These are phyloP conservation scores for Claviceps cyperi DNA, from an alignment of 2,329 filamentous ascomycete species.

Conservation along the genomic window DNA sequence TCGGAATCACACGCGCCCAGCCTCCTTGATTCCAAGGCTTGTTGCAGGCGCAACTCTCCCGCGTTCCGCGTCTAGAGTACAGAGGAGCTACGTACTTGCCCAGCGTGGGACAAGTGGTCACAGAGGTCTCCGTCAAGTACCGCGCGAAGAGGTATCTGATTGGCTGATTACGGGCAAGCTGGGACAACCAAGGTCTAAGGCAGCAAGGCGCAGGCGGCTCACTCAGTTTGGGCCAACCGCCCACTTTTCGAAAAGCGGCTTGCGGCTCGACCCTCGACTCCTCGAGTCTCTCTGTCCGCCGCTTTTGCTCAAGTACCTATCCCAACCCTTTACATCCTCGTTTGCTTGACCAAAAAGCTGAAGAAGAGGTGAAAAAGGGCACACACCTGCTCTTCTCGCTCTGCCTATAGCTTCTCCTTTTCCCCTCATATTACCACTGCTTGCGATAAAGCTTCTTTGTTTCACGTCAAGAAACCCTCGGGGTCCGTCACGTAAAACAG, in stretches of 20 bases:
- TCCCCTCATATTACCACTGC: conserved; percentile 1
- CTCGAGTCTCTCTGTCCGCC: conserved; percentile 7
- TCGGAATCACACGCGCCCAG: background rate
- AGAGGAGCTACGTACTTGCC: background rate
- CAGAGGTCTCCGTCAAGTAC: conserved; percentile 9
- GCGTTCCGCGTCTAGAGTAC: too few relatives aligned
- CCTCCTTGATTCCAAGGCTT: too few relatives aligned
- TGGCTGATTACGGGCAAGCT: conserved; percentile 15
- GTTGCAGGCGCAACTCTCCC: too few relatives aligned
- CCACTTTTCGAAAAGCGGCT: conserved; percentile 13
- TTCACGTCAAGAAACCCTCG: background rate
- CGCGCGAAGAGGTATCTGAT: conserved; percentile 10
- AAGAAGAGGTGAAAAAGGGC: conserved; percentile 15
- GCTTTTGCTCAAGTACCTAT: background rate
- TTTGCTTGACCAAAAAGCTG: conserved; percentile 4
- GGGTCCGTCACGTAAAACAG: background rate
- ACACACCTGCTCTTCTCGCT: conserved; percentile 10
- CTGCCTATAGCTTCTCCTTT: conserved; percentile 5
- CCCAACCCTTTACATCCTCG: background rate
- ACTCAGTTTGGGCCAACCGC: background rate
- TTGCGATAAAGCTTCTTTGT: conserved; percentile 4
- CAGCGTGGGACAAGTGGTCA: background rate
- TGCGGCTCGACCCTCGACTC: conserved; percentile 15
- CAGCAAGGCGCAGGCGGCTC: conserved; percentile 16
- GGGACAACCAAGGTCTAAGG: conserved; percentile 22